Evolutionary conservation across 257 asterid species (phyloP).

Genomic region (Nicotiana paniculata): DNA sequence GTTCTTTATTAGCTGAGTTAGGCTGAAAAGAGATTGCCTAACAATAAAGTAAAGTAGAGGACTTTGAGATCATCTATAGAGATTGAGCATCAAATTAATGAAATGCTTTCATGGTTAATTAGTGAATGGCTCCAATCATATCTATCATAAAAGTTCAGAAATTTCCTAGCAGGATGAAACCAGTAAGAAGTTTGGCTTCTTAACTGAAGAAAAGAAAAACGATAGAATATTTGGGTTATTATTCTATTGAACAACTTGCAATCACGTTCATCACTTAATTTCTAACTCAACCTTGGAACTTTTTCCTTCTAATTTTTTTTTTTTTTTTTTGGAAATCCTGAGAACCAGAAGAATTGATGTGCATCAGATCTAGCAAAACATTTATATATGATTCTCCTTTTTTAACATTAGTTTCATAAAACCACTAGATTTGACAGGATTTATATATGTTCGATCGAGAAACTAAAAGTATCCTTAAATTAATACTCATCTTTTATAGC

Average conservation of each 20-base stretch:
- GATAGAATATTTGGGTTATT: neutral
- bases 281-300: neutral
- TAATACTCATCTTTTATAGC: neutral
- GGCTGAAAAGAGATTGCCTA: neutral
- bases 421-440: neutral
- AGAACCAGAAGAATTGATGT: neutral
- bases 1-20: neutral
- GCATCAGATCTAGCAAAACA: neutral
- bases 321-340: neutral
- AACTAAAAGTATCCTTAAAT: neutral
- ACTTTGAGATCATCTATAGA: neutral
- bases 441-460: neutral
- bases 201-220: neutral
- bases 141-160: neutral
- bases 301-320: neutral
- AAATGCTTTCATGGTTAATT: neutral
- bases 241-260: neutral
- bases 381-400: conserved; percentile 5
- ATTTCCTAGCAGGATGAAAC: neutral
- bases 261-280: neutral
- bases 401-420: neutral
- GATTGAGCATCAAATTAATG: neutral
- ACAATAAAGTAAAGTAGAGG: neutral
- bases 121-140: neutral
- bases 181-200: neutral